Conservation (phyloP, 345 rosid species). For the Angophora floribunda region DNA sequence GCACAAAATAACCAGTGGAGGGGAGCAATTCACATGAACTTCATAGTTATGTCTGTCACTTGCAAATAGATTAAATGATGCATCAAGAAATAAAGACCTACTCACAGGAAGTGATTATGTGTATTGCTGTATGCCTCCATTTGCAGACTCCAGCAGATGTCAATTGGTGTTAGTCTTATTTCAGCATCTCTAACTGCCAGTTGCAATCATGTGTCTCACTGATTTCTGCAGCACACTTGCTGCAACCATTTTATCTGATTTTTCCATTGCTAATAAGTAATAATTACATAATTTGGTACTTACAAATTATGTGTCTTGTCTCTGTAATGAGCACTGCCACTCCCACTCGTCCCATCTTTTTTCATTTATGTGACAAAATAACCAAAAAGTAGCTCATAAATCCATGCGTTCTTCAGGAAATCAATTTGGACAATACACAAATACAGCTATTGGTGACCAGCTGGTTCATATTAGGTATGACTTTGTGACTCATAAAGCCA, state of each 20-base stretch:
- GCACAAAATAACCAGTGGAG: neutral
- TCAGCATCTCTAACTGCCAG: neutral
- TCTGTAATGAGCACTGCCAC: neutral
- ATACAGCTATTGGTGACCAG: neutral
- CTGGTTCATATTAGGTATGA: neutral
- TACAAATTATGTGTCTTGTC: neutral
- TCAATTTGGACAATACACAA: neutral
- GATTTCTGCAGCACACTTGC: neutral
- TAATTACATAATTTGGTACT: neutral
- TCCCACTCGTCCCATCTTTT: neutral
- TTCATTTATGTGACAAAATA: neutral
- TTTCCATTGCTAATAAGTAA: neutral
- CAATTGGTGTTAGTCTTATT: neutral
- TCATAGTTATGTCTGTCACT: neutral
- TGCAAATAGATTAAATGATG: neutral
- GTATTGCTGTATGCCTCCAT: neutral
- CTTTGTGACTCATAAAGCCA: neutral
- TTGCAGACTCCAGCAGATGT: neutral
- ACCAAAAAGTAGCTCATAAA: neutral
- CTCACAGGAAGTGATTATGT: neutral
- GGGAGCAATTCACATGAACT: neutral
- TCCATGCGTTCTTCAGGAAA: neutral
- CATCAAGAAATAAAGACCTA: neutral
- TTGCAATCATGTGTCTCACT: neutral
- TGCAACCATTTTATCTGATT: neutral